Evolutionary conservation across 139 green algal genomes (phyloP).

Genomic region (Chlamydomonas schloesseri): DNA sequence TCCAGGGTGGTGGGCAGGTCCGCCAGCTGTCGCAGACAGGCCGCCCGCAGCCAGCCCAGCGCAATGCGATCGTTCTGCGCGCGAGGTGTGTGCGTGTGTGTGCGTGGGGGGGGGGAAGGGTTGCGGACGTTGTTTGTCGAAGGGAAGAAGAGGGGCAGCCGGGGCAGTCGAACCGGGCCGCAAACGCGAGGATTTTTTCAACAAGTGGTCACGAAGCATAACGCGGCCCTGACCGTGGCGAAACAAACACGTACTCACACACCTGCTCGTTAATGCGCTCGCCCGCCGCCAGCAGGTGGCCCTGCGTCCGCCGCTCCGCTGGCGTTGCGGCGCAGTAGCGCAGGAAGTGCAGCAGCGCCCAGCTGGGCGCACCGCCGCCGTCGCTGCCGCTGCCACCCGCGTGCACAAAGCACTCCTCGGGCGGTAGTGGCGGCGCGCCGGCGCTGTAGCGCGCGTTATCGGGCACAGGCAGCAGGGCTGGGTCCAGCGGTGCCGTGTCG

Average conservation of each 20-base stretch:
- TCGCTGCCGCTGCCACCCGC: neutral
- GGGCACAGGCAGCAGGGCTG: conserved; percentile 19
- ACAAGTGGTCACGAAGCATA: no score
- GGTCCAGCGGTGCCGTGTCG: conserved; percentile 66
- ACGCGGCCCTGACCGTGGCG: no score
- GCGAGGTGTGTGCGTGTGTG: neutral
- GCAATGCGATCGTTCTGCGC: conserved; percentile 6
- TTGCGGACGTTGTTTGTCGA: neutral
- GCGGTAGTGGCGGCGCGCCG: neutral
- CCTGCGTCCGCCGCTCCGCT: conserved; percentile 10
- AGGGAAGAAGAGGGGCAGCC: no score
- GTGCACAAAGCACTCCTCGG: conserved; percentile 63
- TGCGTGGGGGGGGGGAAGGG: neutral
- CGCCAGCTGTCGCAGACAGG: conserved; percentile 15
- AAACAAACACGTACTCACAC: no score
- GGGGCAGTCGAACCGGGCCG: no score
- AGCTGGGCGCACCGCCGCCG: conserved; percentile 61
- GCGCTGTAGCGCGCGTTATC: neutral
- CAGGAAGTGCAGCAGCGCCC: conserved; percentile 65
- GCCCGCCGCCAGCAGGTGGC: conserved; percentile 10
- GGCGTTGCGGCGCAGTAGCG: conserved; percentile 34
- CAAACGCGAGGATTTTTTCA: no score
- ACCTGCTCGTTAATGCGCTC: conserved; percentile 33
- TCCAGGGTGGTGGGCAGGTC: neutral
- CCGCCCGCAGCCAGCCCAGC: conserved; percentile 19